Base-by-base conservation (phyloP, 352 stramenopile genomes). In the Globisporangium camurandrum region DNA sequence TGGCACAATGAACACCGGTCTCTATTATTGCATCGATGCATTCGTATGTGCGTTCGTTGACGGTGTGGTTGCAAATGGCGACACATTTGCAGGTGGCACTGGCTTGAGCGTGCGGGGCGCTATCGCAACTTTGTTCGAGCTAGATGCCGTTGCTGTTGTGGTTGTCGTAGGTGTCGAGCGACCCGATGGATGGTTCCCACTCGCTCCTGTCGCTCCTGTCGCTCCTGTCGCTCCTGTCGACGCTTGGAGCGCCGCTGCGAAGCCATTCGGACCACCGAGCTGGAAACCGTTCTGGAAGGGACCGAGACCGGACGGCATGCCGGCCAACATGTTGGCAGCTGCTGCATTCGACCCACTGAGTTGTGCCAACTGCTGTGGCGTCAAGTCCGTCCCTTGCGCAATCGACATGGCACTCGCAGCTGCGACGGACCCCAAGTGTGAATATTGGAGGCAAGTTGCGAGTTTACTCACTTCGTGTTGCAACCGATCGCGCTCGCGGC, bases 401-500 rank as follows among this genome's bases (percentile, higher is more conserved):
- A 83, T 76, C 5, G 62, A 66, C 28, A 68, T 80, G 24, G 69
- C 67, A 3, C 60, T 65, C 47, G n/a, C n/a, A n/a, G n/a, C n/a
- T n/a, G 69, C 66, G 24, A 80, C 69, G 2, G 69, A 75, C 19
- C 67, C 68, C 22, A 85, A 46, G 24, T 88, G 71, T 20, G 71
- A 71, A 43, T 81, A 85, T 55, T 88, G 77, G 4, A 86, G 57
- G 45, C 66, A 85, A 19, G 71, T 82, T 16, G 72, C 69, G 17
- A 86, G 47, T 40, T 84, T 86, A 58, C 67, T 82, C 12, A 83
- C 64, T 71, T 86, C 70, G 54, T 84, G 74, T 44, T 82, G 73
- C 28, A 85, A 55, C 6, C 71, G 67, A 22, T 88, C 70, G 24
- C 74, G 69, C 8, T 88, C 74, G 9, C 70, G 61, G 24, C 66